Conservation (phyloP, 495 filamentous ascomycete genomes). For the Choiromyces venosus region DNA sequence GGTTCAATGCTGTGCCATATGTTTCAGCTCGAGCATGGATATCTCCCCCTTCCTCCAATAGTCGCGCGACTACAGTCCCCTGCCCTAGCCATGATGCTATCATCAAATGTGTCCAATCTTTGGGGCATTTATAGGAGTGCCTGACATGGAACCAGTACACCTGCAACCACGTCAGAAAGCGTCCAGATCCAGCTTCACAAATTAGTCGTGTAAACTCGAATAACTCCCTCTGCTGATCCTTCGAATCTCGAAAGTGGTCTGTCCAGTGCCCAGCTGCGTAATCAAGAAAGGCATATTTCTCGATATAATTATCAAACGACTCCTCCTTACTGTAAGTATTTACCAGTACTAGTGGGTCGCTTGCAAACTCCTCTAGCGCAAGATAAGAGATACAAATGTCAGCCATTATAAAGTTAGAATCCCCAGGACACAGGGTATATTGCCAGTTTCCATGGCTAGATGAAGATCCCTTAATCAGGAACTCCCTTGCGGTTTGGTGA, state of each 20-base stretch:
- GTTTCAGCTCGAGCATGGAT: background rate
- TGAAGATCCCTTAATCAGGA: background rate
- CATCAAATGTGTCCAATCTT: background rate
- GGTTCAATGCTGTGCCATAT: background rate
- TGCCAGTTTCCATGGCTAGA: conserved; percentile 1
- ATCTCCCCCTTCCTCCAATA: background rate
- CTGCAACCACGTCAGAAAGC: conserved; percentile 12
- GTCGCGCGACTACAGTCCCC: background rate
- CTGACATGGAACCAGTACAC: conserved; percentile 13
- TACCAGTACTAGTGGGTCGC: background rate
- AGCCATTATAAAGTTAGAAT: conserved; percentile 16
- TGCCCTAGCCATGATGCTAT: background rate
- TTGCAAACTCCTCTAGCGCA: conserved; percentile 4
- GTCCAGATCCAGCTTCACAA: background rate
- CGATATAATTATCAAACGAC: background rate
- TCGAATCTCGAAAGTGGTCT: too few species aligned
- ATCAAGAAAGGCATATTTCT: conserved; percentile 11
- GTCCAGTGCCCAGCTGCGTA: background rate
- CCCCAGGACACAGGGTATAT: background rate
- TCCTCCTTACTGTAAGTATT: background rate
- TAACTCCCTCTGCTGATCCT: background rate
- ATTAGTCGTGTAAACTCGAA: background rate
- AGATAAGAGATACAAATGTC: conserved; percentile 18
- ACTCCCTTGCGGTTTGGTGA: conserved; percentile 21
- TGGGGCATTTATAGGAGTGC: too few species aligned